These are phyloP conservation scores for Puccinia brachypodii DNA, from an alignment of 1,284 basidiomycete species.

Conservation along the genomic window DNA sequence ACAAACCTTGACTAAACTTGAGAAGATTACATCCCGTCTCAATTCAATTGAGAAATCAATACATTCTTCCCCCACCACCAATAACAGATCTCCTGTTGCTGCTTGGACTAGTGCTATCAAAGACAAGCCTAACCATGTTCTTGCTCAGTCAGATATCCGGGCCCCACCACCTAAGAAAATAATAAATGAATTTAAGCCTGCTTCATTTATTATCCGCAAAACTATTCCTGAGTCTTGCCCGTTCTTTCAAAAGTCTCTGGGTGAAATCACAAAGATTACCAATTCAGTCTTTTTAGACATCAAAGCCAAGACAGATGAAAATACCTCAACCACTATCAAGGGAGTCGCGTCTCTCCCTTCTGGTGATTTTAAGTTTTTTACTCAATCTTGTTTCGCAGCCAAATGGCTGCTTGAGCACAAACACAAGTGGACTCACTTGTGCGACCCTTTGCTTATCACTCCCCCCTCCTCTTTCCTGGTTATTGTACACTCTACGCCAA, in stretches of 20 bases:
- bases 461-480: neutral
- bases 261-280: neutral
- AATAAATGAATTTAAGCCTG: neutral
- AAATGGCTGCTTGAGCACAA: conserved; percentile 8
- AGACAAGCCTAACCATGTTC: neutral
- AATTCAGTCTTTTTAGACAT: neutral
- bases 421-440: neutral
- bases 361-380: conserved; percentile 3
- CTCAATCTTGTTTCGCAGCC: neutral
- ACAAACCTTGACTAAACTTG: neutral
- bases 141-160: neutral
- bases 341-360: neutral
- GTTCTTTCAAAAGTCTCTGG: neutral
- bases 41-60: neutral
- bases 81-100: neutral
- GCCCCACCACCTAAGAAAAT: neutral
- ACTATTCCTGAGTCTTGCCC: neutral
- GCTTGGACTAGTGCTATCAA: neutral
- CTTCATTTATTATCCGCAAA: neutral
- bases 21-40: neutral
- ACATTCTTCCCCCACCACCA: neutral
- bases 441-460: neutral
- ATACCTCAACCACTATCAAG: neutral
- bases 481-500: neutral
- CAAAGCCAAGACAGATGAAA: neutral